Evolutionary conservation across 495 filamentous ascomycete genomes (phyloP).

Genomic region (Echria macrotheca): DNA sequence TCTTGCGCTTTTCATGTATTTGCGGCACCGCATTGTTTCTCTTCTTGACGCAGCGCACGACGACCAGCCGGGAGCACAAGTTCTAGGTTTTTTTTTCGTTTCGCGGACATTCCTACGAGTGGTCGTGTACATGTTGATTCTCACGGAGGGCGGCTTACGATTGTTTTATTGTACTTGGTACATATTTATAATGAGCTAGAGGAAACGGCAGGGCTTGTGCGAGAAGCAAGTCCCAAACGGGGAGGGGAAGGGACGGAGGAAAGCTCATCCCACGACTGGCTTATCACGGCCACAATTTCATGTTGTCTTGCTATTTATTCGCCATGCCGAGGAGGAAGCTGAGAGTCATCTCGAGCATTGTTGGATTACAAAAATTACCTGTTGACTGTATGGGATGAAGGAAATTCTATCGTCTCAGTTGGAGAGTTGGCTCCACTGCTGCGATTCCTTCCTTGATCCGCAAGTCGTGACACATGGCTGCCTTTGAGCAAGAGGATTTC

Average conservation of each 20-base stretch:
- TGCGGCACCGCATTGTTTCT: conserved; percentile 5
- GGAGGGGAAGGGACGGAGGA: not conserved
- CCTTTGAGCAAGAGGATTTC: too few species aligned
- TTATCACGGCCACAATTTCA: conserved; percentile 3
- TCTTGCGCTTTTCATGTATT: conserved; percentile 10
- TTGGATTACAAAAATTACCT: conserved; percentile 4
- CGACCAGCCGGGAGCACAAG: not conserved
- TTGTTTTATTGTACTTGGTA: conserved; percentile 1
- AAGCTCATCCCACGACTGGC: not conserved
- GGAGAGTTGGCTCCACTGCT: too few species aligned
- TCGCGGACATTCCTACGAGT: not conserved
- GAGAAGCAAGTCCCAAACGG: not conserved
- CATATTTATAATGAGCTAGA: conserved; percentile 11
- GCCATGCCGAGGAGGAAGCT: not conserved
- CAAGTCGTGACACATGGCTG: too few species aligned
- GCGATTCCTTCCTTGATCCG: too few species aligned
- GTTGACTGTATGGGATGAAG: too few species aligned
- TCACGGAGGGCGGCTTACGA: not conserved
- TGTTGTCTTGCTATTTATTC: not conserved
- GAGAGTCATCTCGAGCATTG: too few species aligned
- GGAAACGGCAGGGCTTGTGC: not conserved
- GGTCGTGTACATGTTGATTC: not conserved
- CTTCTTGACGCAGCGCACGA: not conserved
- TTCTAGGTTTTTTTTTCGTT: not conserved
- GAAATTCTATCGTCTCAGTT: too few species aligned